A percentile compares a stretch with the other conserved stretches of the same genome.
Evolutionary conservation across 306 rosid species (phyloP).

Genomic region (Dalbergia cultrata): DNA sequence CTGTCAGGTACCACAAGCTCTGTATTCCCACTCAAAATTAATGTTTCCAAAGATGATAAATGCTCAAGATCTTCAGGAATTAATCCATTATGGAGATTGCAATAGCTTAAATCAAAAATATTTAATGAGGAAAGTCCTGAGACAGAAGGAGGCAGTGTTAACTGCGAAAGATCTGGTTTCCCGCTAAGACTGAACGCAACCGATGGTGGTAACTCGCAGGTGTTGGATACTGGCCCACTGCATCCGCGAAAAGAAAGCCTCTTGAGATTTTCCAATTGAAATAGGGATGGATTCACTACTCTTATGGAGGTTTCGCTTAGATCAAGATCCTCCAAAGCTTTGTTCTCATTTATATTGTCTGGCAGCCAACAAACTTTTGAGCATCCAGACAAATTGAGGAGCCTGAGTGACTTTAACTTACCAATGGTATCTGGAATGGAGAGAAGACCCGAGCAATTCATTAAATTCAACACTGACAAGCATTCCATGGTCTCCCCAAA

Average conservation of each 20-base stretch:
- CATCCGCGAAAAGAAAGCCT: slow-evolving; percentile 9
- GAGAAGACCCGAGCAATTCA: slow-evolving; percentile 26
- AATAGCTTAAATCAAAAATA: slow-evolving; percentile 31
- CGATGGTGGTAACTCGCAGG: background rate
- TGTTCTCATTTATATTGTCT: slow-evolving; percentile 2
- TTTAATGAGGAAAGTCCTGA: background rate
- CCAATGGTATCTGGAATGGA: slow-evolving; percentile 35
- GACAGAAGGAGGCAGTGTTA: background rate
- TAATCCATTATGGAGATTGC: slow-evolving; percentile 20
- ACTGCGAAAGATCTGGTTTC: background rate
- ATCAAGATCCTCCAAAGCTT: slow-evolving; percentile 36
- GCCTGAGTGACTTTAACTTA: slow-evolving; percentile 28
- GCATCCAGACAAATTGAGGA: slow-evolving; percentile 36
- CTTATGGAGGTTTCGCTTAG: slow-evolving; percentile 29
- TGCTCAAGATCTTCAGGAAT: slow-evolving; percentile 8
- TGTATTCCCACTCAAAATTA: slow-evolving; percentile 39
- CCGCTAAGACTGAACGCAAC: background rate
- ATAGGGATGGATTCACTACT: slow-evolving; percentile 10
- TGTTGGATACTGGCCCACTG: background rate
- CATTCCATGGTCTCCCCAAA: slow-evolving; percentile 36
- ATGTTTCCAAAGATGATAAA: slow-evolving; percentile 31
- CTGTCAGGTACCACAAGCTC: background rate
- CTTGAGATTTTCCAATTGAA: slow-evolving; percentile 23
- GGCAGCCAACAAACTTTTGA: slow-evolving; percentile 23
- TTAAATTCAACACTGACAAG: background rate